Conservation (phyloP, 2,329 filamentous ascomycete genomes). For the Calonectria crousiana region DNA sequence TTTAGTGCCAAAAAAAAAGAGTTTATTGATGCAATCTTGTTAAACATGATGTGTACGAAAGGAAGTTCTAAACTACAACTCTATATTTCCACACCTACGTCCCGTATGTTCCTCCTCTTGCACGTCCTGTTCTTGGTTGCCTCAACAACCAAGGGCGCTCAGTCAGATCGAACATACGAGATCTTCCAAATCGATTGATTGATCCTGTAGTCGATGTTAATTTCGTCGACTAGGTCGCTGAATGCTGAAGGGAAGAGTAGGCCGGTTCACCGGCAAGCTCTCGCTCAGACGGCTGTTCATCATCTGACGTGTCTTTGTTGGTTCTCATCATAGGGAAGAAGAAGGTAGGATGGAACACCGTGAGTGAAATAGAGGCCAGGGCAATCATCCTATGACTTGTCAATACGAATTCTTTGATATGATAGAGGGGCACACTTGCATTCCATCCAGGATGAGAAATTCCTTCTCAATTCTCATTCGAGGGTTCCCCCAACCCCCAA, state of each 20-base stretch:
- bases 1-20: neutral
- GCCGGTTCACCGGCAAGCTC: neutral
- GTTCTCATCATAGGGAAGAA: constrained; percentile 2
- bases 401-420: neutral
- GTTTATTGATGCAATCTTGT: neutral
- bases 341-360: neutral
- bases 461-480: constrained; percentile 65
- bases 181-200: neutral
- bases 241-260: neutral
- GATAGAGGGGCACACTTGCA: neutral
- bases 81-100: neutral
- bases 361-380: neutral
- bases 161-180: too few relatives aligned
- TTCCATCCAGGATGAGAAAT: constrained; percentile 68
- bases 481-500: constrained; percentile 69
- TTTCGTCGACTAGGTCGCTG: too few relatives aligned
- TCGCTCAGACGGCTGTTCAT: neutral
- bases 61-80: neutral
- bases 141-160: neutral
- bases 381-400: neutral
- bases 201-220: neutral
- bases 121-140: neutral
- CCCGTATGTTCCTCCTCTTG: neutral
- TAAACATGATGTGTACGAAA: neutral
- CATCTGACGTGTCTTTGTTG: neutral